Evolutionary conservation across 345 rosid species (phyloP).

Genomic region (Cardamine resedifolia): DNA sequence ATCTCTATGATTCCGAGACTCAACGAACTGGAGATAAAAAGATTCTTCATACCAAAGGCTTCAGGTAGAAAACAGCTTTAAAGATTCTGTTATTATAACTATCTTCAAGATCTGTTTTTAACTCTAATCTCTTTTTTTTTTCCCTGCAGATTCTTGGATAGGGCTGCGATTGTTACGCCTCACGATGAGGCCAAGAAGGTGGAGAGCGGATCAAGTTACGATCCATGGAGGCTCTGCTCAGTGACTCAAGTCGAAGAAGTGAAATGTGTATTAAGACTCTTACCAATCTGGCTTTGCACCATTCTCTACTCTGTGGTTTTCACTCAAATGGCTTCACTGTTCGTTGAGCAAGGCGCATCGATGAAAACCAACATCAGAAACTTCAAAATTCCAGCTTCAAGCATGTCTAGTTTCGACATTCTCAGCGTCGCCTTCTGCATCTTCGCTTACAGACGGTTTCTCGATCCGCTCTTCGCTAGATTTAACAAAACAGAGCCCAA

Average conservation of each 20-base stretch:
- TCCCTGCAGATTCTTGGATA: constrained; percentile 77
- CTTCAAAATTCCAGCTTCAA: constrained; percentile 82
- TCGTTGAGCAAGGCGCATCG: constrained; percentile 95
- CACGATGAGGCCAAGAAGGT: constrained; percentile 47
- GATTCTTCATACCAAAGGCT: constrained; percentile 73
- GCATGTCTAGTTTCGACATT: constrained; percentile 97
- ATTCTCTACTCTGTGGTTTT: constrained; percentile 91
- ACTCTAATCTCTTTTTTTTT: not conserved
- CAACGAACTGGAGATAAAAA: constrained; percentile 50
- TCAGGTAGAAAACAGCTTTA: constrained; percentile 55
- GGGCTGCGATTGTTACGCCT: constrained; percentile 71
- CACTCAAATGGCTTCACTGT: constrained; percentile 98
- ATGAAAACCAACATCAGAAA: constrained; percentile 60
- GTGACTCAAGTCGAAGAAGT: constrained; percentile 96
- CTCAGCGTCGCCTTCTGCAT: constrained; percentile 76
- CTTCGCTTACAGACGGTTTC: constrained; percentile 68
- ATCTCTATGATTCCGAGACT: constrained; percentile 47
- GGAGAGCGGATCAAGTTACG: constrained; percentile 25
- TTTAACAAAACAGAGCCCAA: constrained; percentile 46
- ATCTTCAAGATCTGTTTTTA: constrained; percentile 8
- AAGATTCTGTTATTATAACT: not conserved
- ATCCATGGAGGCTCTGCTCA: constrained; percentile 80
- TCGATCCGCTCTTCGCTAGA: constrained; percentile 62
- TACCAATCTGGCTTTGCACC: constrained; percentile 98
- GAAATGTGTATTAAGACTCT: constrained; percentile 78